Evolutionary conservation across 495 filamentous ascomycete species (phyloP), one percentile per base, ranked within the genome.

Genomic region (Poronia punctata): DNA sequence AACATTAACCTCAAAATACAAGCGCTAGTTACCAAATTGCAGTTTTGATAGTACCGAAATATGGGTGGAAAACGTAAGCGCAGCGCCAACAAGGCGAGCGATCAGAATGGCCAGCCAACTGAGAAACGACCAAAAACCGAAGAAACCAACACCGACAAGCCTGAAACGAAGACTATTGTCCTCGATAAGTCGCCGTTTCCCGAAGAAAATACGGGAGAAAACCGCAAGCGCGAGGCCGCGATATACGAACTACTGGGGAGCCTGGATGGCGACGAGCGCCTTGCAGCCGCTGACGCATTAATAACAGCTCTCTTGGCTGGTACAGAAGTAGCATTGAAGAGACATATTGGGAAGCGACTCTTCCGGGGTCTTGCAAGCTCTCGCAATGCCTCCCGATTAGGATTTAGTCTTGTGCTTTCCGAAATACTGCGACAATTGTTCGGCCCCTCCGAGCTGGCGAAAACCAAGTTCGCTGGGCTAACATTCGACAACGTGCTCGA

Each of bases 321-420:
- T 9, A 50, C 64, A 7, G 71, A 76, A 45, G 49, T 53, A 5
- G 67, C 68, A 25, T 56, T 78, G 7, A 48, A 64, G 40, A 58
- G 72, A 35, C 74, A 78, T 54, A 67, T 78, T 30, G 71, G 74
- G 32, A 65, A 70, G 48, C 66, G 88, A 22, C 70, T 98, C 10
- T 85, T 95, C 52, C 79, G 85, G 31, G 92, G 92, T 25, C 75
- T 98, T 18, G 86, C 88, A 39, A 95, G 88, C 54, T 83, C 88
- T 30, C 77, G 86, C 16, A 94, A 95, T 65, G 88, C 85, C 10
- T 87, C 90, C 21, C 74, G 92, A 18, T 63, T 89, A 40, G 92
- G 92, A n/a, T 96, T 92, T 56, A 93, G 86, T 25, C 68, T 95
- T 41, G 88, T 90, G 2, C 62, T 97, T 48, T 84, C 88, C 0